Evolutionary conservation across 2,329 filamentous ascomycete species (phyloP).

Genomic region (Arthrobotrys sphaeroides): DNA sequence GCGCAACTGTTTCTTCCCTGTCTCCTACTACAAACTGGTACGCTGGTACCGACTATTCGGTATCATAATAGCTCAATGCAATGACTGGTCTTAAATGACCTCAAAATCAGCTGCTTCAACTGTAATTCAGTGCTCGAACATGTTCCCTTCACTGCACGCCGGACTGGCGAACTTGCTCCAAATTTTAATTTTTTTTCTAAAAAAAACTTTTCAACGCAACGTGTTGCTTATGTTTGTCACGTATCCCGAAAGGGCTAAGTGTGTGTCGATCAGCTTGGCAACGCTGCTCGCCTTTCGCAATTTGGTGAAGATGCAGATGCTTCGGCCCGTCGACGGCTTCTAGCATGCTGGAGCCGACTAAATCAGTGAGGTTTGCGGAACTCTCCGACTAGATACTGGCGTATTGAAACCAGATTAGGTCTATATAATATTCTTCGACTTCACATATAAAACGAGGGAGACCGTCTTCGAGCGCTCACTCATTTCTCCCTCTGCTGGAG

Average conservation of each 20-base stretch:
- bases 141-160: too few relatives aligned
- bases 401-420: too few relatives aligned
- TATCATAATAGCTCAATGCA: conserved; percentile 25
- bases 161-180: not conserved
- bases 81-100: conserved; percentile 4
- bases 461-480: too few relatives aligned
- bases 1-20: not conserved
- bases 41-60: conserved; percentile 6
- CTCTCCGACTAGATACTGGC: too few relatives aligned
- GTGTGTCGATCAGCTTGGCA: not conserved
- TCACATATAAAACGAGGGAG: too few relatives aligned
- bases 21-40: too few relatives aligned
- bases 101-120: not conserved
- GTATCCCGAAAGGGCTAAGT: not conserved
- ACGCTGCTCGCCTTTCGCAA: not conserved
- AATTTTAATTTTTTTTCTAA: too few relatives aligned
- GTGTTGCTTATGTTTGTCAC: conserved; percentile 49
- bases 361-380: too few relatives aligned
- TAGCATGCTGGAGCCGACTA: too few relatives aligned
- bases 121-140: too few relatives aligned
- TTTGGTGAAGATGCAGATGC: not conserved
- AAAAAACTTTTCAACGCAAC: conserved; percentile 45
- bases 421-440: too few relatives aligned
- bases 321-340: not conserved
- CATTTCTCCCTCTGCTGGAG: not conserved